Conservation (phyloP, 164 flowering plant genomes). For the Vitis rupestris region DNA sequence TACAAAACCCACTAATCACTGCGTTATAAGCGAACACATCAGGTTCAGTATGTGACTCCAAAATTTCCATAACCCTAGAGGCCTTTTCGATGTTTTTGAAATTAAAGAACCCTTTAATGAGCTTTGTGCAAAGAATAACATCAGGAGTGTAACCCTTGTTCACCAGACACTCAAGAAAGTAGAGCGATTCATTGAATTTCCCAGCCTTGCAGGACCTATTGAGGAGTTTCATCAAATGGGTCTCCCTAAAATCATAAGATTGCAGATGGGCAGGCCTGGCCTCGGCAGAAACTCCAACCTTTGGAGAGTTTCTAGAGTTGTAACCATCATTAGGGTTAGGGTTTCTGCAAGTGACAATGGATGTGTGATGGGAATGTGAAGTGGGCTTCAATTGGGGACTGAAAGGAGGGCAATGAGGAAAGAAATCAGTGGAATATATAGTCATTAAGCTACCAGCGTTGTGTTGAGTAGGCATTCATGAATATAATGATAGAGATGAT, state of each 20-base stretch:
- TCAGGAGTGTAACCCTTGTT: constrained; percentile 65
- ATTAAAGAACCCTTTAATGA: constrained; percentile 61
- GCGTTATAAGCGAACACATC: constrained; percentile 75
- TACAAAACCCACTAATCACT: constrained; percentile 69
- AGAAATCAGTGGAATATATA: constrained; percentile 26
- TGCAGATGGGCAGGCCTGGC: constrained; percentile 33
- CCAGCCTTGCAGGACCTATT: constrained; percentile 68
- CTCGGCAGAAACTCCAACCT: constrained; percentile 30
- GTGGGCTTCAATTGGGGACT: constrained; percentile 25
- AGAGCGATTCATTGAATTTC: constrained; percentile 55
- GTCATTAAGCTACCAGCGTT: constrained; percentile 19
- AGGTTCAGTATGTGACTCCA: constrained; percentile 64
- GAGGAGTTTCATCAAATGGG: constrained; percentile 58
- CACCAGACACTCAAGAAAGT: constrained; percentile 62
- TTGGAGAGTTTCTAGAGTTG: constrained; percentile 16
- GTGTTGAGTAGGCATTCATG: no score
- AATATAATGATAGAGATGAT: no score
- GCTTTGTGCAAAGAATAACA: constrained; percentile 79
- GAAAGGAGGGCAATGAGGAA: constrained; percentile 24
- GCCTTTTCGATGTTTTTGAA: constrained; percentile 52
- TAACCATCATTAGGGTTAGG: constrained; percentile 11
- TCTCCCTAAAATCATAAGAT: constrained; percentile 42
- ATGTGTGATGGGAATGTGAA: constrained; percentile 20
- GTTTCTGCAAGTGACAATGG: constrained; percentile 23
- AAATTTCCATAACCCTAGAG: constrained; percentile 58